Evolutionary conservation across 371 early-diverging fungal genomes (phyloP).

Genomic region (Sporodiniella umbellata): DNA sequence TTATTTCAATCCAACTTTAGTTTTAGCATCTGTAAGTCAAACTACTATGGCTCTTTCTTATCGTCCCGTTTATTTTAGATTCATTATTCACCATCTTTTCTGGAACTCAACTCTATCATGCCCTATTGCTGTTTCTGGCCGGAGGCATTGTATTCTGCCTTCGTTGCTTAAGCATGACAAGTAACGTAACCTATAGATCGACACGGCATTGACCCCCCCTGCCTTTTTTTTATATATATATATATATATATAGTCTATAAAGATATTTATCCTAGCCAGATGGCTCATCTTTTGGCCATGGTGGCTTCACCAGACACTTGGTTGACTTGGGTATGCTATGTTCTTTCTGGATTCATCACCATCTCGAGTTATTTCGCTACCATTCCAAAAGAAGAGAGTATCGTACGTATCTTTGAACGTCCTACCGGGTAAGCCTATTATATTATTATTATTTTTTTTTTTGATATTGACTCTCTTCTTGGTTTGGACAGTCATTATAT

Average conservation of each 20-base stretch:
- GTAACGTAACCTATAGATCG: too few species aligned
- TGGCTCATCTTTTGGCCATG: slow-evolving; percentile 1
- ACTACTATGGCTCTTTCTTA: too few species aligned
- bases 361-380: slow-evolving; percentile 14
- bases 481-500: slow-evolving; percentile 30
- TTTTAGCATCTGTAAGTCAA: slow-evolving; percentile 1
- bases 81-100: slow-evolving; percentile 1
- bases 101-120: slow-evolving; percentile 1
- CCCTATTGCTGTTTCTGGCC: background rate
- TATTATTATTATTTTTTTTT: too few species aligned
- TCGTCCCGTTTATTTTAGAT: too few species aligned
- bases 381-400: slow-evolving; percentile 12
- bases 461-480: too few species aligned
- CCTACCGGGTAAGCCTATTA: slow-evolving; percentile 11
- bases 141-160: background rate
- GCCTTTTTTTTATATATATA: too few species aligned
- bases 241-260: slow-evolving; percentile 7
- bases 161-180: background rate
- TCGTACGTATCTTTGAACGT: slow-evolving; percentile 1
- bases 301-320: slow-evolving; percentile 9
- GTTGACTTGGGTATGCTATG: slow-evolving; percentile 2
- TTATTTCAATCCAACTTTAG: slow-evolving; percentile 7
- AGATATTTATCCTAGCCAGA: slow-evolving; percentile 10
- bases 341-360: background rate
- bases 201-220: too few species aligned